Percentiles rank a stretch among this genome's conserved stretches.
These are phyloP conservation scores for Neoboletus subvelutipes DNA, from an alignment of 768 basidiomycete species.

Conservation along the genomic window DNA sequence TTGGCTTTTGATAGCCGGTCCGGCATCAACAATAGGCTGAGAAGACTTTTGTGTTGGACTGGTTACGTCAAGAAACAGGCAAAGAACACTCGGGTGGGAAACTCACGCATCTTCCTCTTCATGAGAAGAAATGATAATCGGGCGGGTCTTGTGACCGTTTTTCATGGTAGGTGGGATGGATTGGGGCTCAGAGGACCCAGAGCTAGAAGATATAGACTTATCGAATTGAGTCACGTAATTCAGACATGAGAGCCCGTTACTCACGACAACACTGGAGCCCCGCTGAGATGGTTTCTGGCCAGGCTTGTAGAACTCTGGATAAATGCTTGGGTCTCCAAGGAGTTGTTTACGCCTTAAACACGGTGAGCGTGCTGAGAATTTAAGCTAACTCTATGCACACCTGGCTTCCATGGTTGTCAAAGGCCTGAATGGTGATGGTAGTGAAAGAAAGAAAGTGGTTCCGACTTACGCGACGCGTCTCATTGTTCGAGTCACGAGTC, in stretches of 20 bases:
- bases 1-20: conserved; percentile 11
- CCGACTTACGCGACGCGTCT: conserved; percentile 24
- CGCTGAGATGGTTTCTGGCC: conserved; percentile 15
- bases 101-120: conserved; percentile 24
- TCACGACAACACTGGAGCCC: conserved; percentile 21
- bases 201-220: conserved; percentile 28
- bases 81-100: neutral
- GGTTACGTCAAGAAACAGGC: conserved; percentile 4
- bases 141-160: conserved; percentile 8
- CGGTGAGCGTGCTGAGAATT: neutral
- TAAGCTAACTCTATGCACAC: conserved; percentile 1
- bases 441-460: conserved; percentile 6
- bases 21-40: neutral
- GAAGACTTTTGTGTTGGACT: conserved; percentile 5
- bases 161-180: conserved; percentile 15
- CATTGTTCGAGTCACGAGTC: conserved; percentile 5
- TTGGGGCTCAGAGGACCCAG: conserved; percentile 19
- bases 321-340: conserved; percentile 24
- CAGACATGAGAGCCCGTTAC: neutral
- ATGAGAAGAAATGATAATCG: conserved; percentile 33
- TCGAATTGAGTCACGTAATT: neutral
- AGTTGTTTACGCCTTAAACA: conserved; percentile 28
- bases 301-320: conserved; percentile 31
- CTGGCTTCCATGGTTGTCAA: conserved; percentile 27
- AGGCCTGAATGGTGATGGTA: neutral